A percentile compares a stretch with the other conserved stretches of the same genome.
These are phyloP conservation scores for Evernia prunastri DNA, from an alignment of 495 filamentous ascomycete genomes.

Conservation along the genomic window DNA sequence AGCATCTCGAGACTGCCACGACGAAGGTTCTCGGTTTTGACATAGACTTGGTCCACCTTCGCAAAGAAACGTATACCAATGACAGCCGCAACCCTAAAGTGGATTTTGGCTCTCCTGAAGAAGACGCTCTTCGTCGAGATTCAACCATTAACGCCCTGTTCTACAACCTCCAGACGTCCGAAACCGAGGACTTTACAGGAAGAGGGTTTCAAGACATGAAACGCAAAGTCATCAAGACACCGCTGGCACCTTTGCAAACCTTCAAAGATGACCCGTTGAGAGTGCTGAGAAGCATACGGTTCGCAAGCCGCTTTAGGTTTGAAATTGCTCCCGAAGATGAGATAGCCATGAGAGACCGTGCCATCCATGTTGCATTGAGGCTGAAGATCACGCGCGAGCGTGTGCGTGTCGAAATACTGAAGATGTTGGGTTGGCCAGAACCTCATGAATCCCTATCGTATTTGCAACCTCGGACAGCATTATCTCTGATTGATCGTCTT, in stretches of 20 bases:
- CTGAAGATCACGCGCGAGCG: conserved; percentile 90
- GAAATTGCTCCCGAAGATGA: conserved; percentile 61
- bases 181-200: conserved; percentile 79
- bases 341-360: conserved; percentile 63
- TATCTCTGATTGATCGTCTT: conserved; percentile 68
- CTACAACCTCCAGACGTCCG: conserved; percentile 73
- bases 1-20: conserved; percentile 91
- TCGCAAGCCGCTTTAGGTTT: conserved; percentile 80
- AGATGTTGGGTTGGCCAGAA: conserved; percentile 66
- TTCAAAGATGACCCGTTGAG: conserved; percentile 93
- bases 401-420: conserved; percentile 74
- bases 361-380: conserved; percentile 68
- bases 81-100: conserved; percentile 85
- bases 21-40: conserved; percentile 81
- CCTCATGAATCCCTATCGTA: not conserved
- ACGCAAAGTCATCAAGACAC: conserved; percentile 69
- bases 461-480: conserved; percentile 51
- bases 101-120: conserved; percentile 85
- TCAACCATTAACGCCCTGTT: conserved; percentile 95
- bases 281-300: conserved; percentile 81
- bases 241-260: conserved; percentile 81
- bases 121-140: conserved; percentile 86
- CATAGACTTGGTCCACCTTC: conserved; percentile 88
- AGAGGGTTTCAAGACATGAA: conserved; percentile 69
- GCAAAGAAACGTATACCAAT: conserved; percentile 81